These are phyloP conservation scores for Amylocystis lapponica DNA, from an alignment of 768 basidiomycete species.

Conservation along the genomic window DNA sequence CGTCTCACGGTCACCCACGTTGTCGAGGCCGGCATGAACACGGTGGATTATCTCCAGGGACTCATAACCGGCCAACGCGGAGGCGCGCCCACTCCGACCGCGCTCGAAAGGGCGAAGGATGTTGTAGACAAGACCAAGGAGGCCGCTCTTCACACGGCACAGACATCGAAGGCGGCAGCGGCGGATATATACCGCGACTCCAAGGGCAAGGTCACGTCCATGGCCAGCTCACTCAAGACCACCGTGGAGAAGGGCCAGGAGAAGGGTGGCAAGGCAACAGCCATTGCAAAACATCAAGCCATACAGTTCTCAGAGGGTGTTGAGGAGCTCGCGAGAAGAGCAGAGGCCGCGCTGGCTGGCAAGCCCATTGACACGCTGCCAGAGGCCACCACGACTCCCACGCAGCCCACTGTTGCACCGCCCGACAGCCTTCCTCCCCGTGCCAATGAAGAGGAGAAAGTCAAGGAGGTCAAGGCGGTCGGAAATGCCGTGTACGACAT, in stretches of 20 bases:
- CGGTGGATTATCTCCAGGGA: slow-evolving; percentile 41
- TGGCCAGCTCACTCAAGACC: slow-evolving; percentile 44
- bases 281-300: slow-evolving; percentile 39
- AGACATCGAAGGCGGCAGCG: slow-evolving; percentile 28
- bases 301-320: slow-evolving; percentile 57
- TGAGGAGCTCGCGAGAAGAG: slow-evolving; percentile 60
- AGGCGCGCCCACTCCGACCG: slow-evolving; percentile 21
- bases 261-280: slow-evolving; percentile 31
- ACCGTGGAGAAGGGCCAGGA: slow-evolving; percentile 35
- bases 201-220: slow-evolving; percentile 40
- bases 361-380: slow-evolving; percentile 30
- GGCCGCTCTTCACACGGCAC: slow-evolving; percentile 30
- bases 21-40: slow-evolving; percentile 46
- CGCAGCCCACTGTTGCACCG: slow-evolving; percentile 20
- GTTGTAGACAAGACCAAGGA: slow-evolving; percentile 30
- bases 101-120: slow-evolving; percentile 25
- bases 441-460: slow-evolving; percentile 6
- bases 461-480: slow-evolving; percentile 10
- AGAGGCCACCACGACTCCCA: slow-evolving; percentile 19
- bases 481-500: slow-evolving; percentile 51
- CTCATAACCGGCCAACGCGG: slow-evolving; percentile 48
- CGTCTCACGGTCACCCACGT: slow-evolving; percentile 58
- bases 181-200: slow-evolving; percentile 29
- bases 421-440: slow-evolving; percentile 23
- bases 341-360: slow-evolving; percentile 62